Base-by-base conservation (phyloP, 2,329 filamentous ascomycete species). In the Chalaropsis ovoidea region DNA sequence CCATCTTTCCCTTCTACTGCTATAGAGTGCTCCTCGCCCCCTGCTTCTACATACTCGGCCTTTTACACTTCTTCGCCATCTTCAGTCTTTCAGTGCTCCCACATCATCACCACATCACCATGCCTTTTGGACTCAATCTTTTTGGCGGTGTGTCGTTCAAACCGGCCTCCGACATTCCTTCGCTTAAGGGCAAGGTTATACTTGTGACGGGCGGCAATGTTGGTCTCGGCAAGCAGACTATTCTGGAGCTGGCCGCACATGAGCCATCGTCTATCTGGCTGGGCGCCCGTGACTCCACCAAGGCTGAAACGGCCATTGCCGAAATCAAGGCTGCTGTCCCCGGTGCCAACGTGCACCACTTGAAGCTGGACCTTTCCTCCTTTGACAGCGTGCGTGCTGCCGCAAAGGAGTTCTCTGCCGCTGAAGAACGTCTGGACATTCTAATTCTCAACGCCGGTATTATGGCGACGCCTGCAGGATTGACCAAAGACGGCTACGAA, bases 381-480 rank as follows among this genome's bases (percentile, higher is more conserved):
- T 73, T 76, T 62, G 70, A 70, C 13, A 71, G 74, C 0, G 74
- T 78, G 31, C 73, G 75, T n/a, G 68, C 70, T 2, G 75, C 76
- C 0, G 77, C 76, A 0, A 68, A 70, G 1, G 74, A 75, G 1
- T 76, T 77, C 1, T 67, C 67, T 45, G 54, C 67, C 22, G 67
- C 69, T 43, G 68, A 70, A 11, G 70, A 75, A 1, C 70, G 70
- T 2, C 75, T 75, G 70, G 65, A 71, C 11, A 74, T 80, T 35
- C 63, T 81, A 1, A 71, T 81, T 63, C 78, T 79, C 68, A 80
- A 77, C 64, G 79, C 79, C 0, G 78, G 74, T 17, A 69, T 79
- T 39, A 78, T 77, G 74, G 74, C 70, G n/a, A 69, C 68, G 7
- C 71, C 75, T 4, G 19, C 62, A 19, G 72, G 70, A 3, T 67